Percentiles rank a stretch among this genome's conserved stretches.
Conservation (phyloP, 2,329 filamentous ascomycete species). For the Pyricularia grisea region DNA sequence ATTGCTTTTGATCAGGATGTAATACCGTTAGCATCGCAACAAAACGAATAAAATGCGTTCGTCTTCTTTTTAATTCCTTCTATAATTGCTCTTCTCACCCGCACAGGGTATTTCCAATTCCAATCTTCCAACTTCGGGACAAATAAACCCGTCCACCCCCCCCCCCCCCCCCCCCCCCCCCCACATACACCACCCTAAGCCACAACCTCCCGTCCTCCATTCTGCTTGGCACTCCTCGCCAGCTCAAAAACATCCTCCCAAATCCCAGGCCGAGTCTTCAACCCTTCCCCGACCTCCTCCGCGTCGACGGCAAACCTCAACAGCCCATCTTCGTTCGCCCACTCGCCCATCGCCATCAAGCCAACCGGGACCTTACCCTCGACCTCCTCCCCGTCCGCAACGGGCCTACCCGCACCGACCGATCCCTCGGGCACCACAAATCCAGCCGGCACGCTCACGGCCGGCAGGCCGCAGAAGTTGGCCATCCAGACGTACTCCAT, state of each 20-base stretch:
- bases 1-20: not conserved
- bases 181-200: not conserved
- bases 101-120: not conserved
- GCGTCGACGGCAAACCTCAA: slow-evolving; percentile 37
- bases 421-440: slow-evolving; percentile 28
- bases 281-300: slow-evolving; percentile 27
- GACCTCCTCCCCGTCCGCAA: slow-evolving; percentile 20
- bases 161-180: too few relatives aligned
- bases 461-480: slow-evolving; percentile 39
- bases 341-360: slow-evolving; percentile 46
- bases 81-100: too few relatives aligned
- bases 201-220: not conserved
- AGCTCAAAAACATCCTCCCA: slow-evolving; percentile 36
- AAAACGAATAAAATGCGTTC: too few relatives aligned
- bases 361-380: slow-evolving; percentile 38
- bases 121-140: not conserved
- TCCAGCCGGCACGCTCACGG: slow-evolving; percentile 34
- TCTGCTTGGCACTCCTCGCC: slow-evolving; percentile 13
- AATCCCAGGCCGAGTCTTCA: slow-evolving; percentile 22
- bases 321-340: slow-evolving; percentile 39
- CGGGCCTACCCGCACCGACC: slow-evolving; percentile 20
- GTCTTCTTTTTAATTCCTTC: too few relatives aligned
- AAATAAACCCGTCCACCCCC: not conserved
- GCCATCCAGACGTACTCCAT: slow-evolving; percentile 43
- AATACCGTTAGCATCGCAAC: too few relatives aligned